phyloP scores from a whole-genome alignment of 805 yeast species.

The Cyberlindnera euphorbiae region DNA sequence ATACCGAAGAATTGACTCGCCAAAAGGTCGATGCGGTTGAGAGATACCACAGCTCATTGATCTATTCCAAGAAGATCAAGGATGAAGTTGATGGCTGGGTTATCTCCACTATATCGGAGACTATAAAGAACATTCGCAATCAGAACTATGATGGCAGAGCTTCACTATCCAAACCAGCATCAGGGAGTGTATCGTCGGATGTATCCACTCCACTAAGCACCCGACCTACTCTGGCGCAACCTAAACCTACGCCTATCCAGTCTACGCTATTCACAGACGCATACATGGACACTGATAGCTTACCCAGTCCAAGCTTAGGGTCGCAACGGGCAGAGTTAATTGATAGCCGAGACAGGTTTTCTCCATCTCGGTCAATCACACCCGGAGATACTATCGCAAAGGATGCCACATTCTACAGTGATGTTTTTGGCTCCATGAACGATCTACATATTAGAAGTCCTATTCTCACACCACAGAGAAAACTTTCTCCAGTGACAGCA shows the following conservation, averaged over 20 bases:
- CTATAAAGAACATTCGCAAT: conserved; percentile 46
- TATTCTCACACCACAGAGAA: conserved; percentile 28
- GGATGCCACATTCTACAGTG: conserved; percentile 13
- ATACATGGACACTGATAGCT: conserved; percentile 35
- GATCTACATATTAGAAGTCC: conserved; percentile 28
- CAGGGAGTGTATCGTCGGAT: conserved; percentile 9
- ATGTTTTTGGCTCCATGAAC: conserved; percentile 15
- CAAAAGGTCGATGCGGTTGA: conserved; percentile 66
- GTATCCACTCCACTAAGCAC: conserved; percentile 2
- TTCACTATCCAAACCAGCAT: conserved; percentile 1
- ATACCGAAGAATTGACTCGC: conserved; percentile 56
- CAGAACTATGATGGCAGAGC: conserved; percentile 20
- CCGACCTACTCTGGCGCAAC: conserved; percentile 17
- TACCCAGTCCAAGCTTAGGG: conserved; percentile 30
- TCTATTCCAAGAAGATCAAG: conserved; percentile 71
- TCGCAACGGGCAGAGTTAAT: conserved; percentile 6
- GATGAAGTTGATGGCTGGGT: conserved; percentile 74
- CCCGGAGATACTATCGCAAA: conserved; percentile 36
- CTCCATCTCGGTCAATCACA: conserved; percentile 36
- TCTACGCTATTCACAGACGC: conserved; percentile 36
- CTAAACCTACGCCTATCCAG: conserved; percentile 20
- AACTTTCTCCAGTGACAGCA: conserved; percentile 21
- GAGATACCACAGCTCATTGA: conserved; percentile 67
- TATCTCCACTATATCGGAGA: conserved; percentile 54
- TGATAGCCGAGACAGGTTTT: conserved; percentile 17